phyloP scores from a whole-genome alignment of 805 yeast genomes.

The Brettanomyces nanus region DNA sequence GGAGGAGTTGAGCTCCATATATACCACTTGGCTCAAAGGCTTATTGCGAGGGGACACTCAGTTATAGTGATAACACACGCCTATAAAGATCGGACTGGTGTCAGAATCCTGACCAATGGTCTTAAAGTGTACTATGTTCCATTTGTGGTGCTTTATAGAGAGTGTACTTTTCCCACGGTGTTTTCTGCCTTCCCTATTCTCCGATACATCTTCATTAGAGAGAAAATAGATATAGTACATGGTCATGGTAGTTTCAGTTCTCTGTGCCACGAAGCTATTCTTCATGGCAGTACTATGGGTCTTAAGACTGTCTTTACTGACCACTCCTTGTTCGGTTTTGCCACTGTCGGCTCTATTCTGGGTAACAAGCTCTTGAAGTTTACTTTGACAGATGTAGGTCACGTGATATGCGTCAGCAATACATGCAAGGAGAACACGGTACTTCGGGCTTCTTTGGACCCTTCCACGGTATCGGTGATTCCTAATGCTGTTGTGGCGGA shows the following conservation, averaged over 20 bases:
- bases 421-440: constrained; percentile 96
- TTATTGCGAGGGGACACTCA: constrained; percentile 73
- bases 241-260: constrained; percentile 90
- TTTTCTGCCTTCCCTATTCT: constrained; percentile 81
- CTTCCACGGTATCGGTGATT: constrained; percentile 73
- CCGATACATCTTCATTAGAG: constrained; percentile 79
- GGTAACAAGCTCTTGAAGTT: constrained; percentile 84
- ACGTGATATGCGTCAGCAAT: constrained; percentile 93
- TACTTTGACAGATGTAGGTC: constrained; percentile 78
- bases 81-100: constrained; percentile 74
- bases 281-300: constrained; percentile 94
- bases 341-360: constrained; percentile 71
- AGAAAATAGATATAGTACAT: constrained; percentile 80
- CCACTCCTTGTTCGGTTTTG: constrained; percentile 92
- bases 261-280: constrained; percentile 79
- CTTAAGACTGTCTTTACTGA: constrained; percentile 88
- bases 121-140: constrained; percentile 91
- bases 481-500: constrained; percentile 91
- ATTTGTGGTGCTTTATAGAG: constrained; percentile 67
- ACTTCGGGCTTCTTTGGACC: constrained; percentile 75
- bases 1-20: constrained; percentile 98
- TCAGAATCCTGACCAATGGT: constrained; percentile 80
- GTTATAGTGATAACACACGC: constrained; percentile 86
- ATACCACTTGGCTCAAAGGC: constrained; percentile 79
- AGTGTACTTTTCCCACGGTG: constrained; percentile 82